Conservation (phyloP, 2,329 filamentous ascomycete genomes). For the Bipolaris cookei region DNA sequence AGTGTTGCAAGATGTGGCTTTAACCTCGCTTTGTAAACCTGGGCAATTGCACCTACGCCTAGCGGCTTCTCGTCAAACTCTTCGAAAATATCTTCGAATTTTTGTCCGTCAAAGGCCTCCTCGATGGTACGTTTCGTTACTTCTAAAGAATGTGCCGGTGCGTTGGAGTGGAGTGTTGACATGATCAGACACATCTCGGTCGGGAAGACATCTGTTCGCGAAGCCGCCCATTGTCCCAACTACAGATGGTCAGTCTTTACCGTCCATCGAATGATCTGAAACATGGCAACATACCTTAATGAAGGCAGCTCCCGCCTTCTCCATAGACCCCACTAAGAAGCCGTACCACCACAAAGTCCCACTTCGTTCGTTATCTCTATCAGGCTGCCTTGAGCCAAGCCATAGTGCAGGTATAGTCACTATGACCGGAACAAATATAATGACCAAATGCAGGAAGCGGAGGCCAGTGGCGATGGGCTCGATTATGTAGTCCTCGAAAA, state of each 20-base stretch:
- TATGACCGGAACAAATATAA: constrained; percentile 92
- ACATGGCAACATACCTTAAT: constrained; percentile 73
- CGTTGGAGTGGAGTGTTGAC: constrained; percentile 93
- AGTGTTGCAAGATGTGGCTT: constrained; percentile 76
- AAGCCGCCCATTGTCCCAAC: constrained; percentile 98
- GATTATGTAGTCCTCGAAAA: constrained; percentile 73
- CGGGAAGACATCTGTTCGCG: constrained; percentile 94
- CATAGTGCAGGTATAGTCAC: constrained; percentile 79
- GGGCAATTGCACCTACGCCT: constrained; percentile 93
- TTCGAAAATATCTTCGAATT: constrained; percentile 91
- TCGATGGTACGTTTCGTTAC: constrained; percentile 80
- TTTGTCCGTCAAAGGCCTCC: constrained; percentile 78
- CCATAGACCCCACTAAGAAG: constrained; percentile 88
- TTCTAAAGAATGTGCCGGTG: constrained; percentile 85
- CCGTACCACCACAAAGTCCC: constrained; percentile 95
- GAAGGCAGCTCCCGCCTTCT: constrained; percentile 90
- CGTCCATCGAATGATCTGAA: neutral
- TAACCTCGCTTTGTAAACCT: constrained; percentile 95
- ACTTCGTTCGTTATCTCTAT: constrained; percentile 74
- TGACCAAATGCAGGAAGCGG: constrained; percentile 83
- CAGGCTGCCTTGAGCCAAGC: constrained; percentile 69
- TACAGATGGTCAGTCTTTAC: constrained; percentile 48
- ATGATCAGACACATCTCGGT: constrained; percentile 89
- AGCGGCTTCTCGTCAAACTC: constrained; percentile 90
- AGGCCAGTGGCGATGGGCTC: constrained; percentile 87